A percentile compares a stretch with the other conserved stretches of the same genome.
Evolutionary conservation across 495 filamentous ascomycete genomes (phyloP).

Genomic region (Penicillium chermesinum): DNA sequence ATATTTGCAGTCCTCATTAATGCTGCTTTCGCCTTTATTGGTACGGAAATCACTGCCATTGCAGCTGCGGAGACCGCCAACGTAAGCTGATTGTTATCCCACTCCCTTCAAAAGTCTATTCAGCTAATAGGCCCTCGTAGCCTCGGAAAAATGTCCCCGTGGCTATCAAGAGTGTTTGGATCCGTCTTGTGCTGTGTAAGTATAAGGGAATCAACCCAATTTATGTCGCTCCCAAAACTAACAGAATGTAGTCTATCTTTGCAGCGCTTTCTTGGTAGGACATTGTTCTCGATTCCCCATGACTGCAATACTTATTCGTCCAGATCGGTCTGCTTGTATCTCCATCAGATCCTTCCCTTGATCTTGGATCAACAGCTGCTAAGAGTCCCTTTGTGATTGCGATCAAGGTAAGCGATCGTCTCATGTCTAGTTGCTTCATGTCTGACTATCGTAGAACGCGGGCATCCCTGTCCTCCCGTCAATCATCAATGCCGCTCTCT

Average conservation of each 20-base stretch:
- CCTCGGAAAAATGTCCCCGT: slow-evolving; percentile 19
- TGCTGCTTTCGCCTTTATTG: slow-evolving; percentile 17
- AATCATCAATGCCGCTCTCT: slow-evolving; percentile 67
- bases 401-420: slow-evolving; percentile 7
- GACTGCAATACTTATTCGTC: slow-evolving; percentile 30
- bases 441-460: slow-evolving; percentile 13
- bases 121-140: slow-evolving; percentile 1
- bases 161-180: slow-evolving; percentile 20
- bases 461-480: slow-evolving; percentile 39
- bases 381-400: slow-evolving; percentile 33
- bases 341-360: slow-evolving; percentile 47
- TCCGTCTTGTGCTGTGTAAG: slow-evolving; percentile 19
- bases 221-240: background rate
- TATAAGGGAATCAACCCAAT: background rate
- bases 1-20: slow-evolving; percentile 11
- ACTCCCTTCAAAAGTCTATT: too few relatives aligned
- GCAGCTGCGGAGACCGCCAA: slow-evolving; percentile 12
- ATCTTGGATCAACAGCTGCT: slow-evolving; percentile 45
- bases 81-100: too few relatives aligned
- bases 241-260: slow-evolving; percentile 47
- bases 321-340: slow-evolving; percentile 41
- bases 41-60: slow-evolving; percentile 13
- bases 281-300: slow-evolving; percentile 44
- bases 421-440: background rate
- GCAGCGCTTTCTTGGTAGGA: slow-evolving; percentile 46